Base-by-base conservation (phyloP, 2,329 filamentous ascomycete species). In the Botryotinia calthae region DNA sequence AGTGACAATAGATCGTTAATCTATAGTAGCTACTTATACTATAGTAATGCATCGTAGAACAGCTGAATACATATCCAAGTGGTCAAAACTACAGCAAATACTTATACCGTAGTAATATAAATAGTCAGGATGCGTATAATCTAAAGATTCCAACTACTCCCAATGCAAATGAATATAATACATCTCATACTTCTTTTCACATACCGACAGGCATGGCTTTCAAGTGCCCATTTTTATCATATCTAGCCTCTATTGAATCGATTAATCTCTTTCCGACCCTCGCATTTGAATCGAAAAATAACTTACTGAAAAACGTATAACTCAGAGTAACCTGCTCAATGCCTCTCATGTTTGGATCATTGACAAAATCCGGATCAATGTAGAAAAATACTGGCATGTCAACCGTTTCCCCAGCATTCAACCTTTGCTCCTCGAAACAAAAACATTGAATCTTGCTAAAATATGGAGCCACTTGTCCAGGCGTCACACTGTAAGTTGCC, bases 331-430 rank as follows among this genome's bases (percentile, higher is more conserved):
- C 94, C 2, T 95, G 97, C 84, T 98, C 94, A 75, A 99, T 93
- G 0, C 92, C 93, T 83, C 88, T 93, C 95, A 98, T 98, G 76
- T 92, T 95, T 69, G 95, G 85, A 82, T 99, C 96, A 78, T 92
- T 95, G 73, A 95, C 87, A 84, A 99, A 91, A 81, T 98, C 96
- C 0, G 96, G 96, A 80, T 99, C 96, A 76, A 99, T 92, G 83
- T 98, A 99, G 84, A 99, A 99, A 83, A 99, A 99, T 0, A 99
- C 97, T 0, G 96, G 97, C 97, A 99, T 99, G 82, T 99, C 96
- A 71, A 99, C 96, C 62, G 94, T 96, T 86, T 99, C 97, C 62
- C 95, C 95, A 9, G 95, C 95, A 81, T 96, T 95, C 76, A 99
- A 83, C 75, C 97, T 88, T 86, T 99, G 96, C 83, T 94, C 95